A percentile compares a stretch with the other conserved stretches of the same genome.
These are phyloP conservation scores for Dendrostoma leiphaemia DNA, from an alignment of 2,329 filamentous ascomycete species.

Conservation along the genomic window DNA sequence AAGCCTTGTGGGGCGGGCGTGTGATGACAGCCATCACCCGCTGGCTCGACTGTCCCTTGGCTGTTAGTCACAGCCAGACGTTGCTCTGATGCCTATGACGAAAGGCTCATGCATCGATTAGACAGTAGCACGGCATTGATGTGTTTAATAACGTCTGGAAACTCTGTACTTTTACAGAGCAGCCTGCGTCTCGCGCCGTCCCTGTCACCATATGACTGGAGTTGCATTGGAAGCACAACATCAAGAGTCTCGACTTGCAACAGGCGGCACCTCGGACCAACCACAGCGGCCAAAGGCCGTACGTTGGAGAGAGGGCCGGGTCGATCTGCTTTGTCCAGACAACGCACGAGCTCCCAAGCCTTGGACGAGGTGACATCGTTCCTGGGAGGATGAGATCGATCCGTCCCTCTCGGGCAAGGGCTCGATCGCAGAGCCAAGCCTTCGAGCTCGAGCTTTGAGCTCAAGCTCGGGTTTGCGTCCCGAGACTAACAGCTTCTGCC, in stretches of 20 bases:
- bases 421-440: background rate
- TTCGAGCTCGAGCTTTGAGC: background rate
- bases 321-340: background rate
- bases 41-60: background rate
- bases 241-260: too few relatives aligned
- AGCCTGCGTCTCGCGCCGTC: too few relatives aligned
- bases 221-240: too few relatives aligned
- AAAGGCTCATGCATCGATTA: background rate
- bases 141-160: too few relatives aligned
- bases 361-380: background rate
- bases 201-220: too few relatives aligned
- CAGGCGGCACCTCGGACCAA: too few relatives aligned
- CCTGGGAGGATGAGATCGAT: constrained; percentile 3
- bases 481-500: background rate
- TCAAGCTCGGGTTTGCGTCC: background rate
- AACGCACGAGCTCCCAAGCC: too few relatives aligned
- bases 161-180: too few relatives aligned
- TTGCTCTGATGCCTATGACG: background rate
- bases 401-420: background rate
- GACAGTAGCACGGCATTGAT: background rate
- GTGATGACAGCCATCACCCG: background rate
- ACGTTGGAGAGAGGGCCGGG: too few relatives aligned
- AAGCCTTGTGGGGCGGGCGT: background rate
- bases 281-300: too few relatives aligned
- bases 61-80: background rate